phyloP scores from a whole-genome alignment of 73 alveolate species.

The Tetrahymena elliotti region DNA sequence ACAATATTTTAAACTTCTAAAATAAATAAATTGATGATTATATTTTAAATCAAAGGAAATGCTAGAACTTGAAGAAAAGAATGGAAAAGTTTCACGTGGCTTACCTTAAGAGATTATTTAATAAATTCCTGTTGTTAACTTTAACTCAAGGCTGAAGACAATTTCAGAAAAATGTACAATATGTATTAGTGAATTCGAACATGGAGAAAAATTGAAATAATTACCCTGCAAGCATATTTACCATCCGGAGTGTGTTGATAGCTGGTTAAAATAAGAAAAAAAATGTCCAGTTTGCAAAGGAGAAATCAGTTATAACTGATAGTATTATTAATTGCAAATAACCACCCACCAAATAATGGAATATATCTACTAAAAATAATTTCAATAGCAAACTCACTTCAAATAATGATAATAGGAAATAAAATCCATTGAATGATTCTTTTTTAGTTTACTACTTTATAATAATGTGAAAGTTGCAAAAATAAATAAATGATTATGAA shows the following conservation, averaged over 20 bases:
- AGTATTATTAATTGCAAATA: too few species aligned
- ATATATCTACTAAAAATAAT: too few species aligned
- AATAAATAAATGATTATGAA: too few species aligned
- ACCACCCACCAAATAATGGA: not conserved
- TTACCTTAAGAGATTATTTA: constrained; percentile 10
- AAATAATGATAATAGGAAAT: not conserved
- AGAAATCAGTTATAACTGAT: constrained; percentile 16
- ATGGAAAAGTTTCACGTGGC: constrained; percentile 29
- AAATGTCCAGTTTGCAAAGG: constrained; percentile 35
- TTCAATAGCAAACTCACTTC: not conserved
- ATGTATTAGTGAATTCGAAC: constrained; percentile 9
- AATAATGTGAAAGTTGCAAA: not conserved
- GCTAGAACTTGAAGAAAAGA: constrained; percentile 23
- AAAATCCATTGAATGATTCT: not conserved
- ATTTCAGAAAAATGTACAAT: constrained; percentile 17
- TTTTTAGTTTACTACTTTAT: not conserved
- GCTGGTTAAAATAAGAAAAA: constrained; percentile 22
- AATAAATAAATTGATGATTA: too few species aligned
- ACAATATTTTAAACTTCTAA: not conserved
- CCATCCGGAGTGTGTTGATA: constrained; percentile 22
- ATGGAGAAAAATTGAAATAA: not conserved
- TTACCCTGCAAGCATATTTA: constrained; percentile 24
- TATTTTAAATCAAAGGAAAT: not conserved
- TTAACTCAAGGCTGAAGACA: not conserved
- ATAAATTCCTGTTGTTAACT: not conserved